Evolutionary conservation across 768 basidiomycete genomes (phyloP).

Genomic region (Suillus cothurnatus): DNA sequence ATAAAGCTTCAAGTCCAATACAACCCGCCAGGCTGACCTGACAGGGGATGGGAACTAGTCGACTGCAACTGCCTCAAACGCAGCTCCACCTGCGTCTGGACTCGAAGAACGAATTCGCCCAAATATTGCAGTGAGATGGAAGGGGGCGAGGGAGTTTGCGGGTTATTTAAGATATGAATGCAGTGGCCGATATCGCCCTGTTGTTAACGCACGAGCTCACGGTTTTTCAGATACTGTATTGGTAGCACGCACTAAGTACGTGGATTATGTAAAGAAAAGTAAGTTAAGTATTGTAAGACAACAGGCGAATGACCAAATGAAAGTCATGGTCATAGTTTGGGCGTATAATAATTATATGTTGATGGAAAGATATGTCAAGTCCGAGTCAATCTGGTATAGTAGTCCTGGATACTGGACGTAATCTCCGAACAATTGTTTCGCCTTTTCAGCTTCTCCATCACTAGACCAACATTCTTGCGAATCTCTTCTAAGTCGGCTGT

Average conservation of each 20-base stretch:
- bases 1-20: not conserved
- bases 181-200: no score
- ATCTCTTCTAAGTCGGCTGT: no score
- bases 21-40: not conserved
- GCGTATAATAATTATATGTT: not conserved
- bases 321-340: not conserved
- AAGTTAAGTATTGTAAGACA: not conserved
- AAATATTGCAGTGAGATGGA: no score
- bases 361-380: not conserved
- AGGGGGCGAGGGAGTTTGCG: no score
- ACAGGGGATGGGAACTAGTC: not conserved
- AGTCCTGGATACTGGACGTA: not conserved
- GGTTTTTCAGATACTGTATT: not conserved
- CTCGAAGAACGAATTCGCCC: no score
- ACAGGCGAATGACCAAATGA: not conserved
- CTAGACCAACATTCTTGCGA: no score
- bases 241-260: not conserved
- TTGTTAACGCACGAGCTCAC: no score
- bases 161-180: no score
- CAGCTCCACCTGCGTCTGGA: not conserved
- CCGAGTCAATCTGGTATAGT: not conserved
- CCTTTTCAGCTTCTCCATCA: not conserved
- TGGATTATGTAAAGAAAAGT: not conserved
- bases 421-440: not conserved
- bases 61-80: not conserved